Base-by-base conservation (phyloP, 441 rosid genomes). In the Pelargonium myrrhifolium region DNA sequence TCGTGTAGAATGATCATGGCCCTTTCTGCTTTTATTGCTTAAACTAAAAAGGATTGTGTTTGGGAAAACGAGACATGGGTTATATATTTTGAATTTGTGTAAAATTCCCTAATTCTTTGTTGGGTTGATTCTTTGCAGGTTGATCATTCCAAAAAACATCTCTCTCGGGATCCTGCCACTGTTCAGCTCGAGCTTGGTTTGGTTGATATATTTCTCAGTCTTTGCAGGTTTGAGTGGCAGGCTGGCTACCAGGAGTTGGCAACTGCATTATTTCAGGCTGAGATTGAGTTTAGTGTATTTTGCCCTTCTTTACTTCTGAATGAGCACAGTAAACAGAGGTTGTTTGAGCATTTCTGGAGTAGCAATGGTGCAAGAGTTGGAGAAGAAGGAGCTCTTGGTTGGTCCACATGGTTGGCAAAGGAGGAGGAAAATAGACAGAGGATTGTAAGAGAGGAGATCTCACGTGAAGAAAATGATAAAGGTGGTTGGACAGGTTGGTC, bases 401-500 rank as follows among this genome's bases (percentile, higher is more conserved):
- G 96, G 99, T 81, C 90, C 3, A 20, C 69, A 21, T 93, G 99
- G 99, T 75, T 93, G 79, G 96, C 87, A 77, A 93, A 88, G 76
- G 99, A 93, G 84, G 99, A 91, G 75, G 93, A 91, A 75, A 81
- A 82, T 66, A 87, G 97, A 81, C 93, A 87, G 77, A 81, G 78
- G 73, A 76, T 72, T 62, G 73, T 86, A 65, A 85, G 79, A 77
- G 93, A 89, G 78, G 90, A 93, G 79, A 63, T 68, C 67, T 67
- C 73, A 17, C 83, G 71, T 68, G 83, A 84, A 53, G 58, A 51
- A 15, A 77, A 80, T 65, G 90, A 87, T 8, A 77, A 72, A 74
- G 96, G 99, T 69, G 96, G 99, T 77, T 91, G 99, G 99, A 91
- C 93, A 64, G 96, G 97, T 68, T 93, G 99, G 99, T 91, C 86